Base-by-base conservation (phyloP, 1,139 yeast species). In the Hansenula sp. region DNA sequence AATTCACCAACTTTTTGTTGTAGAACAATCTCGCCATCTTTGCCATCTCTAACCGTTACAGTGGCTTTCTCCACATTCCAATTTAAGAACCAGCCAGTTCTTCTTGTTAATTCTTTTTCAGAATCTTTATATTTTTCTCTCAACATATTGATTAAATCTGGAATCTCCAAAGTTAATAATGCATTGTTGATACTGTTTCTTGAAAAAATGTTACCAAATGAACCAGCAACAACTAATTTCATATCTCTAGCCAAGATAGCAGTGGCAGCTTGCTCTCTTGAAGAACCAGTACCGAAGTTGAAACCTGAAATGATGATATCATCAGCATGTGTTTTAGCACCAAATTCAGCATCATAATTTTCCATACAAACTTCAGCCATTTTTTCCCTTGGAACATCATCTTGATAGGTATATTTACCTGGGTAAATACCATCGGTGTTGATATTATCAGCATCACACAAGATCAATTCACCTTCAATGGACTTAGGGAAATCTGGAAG, bases 321-420 rank as follows among this genome's bases (percentile, higher is more conserved):
- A 45, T 95, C 89, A 8, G 96, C 77, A 52, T 81, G 74, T 35
- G 96, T 88, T 72, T 89, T 90, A 40, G 68, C 53, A 45, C 84
- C 81, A 66, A 93, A 93, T 54, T 91, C 95, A 17, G 87, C 65
- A 66, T 93, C 99, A 66, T 94, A 93, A 70, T 93, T 93, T 68
- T 93, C 99, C 99, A 93, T 94, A 71, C 99, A 94, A 41, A 93
- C 99, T 66, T 91, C 85, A 32, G 99, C 98, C 99, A 93, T 93
- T 65, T 85, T 87, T 56, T 88, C 96, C 58, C 85, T 77, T 38
- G 97, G 77, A 41, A 93, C 93, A 62, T 93, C 98, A 65, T 93
- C 99, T 70, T 93, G 98, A 67, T 93, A 93, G 13, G 99, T 93
- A 72, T 93, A 93, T 67, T 94, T 93, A 52, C 99, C 99, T 13